Conservation (phyloP, 1,139 yeast species). For the Yamadazyma diospyri region DNA sequence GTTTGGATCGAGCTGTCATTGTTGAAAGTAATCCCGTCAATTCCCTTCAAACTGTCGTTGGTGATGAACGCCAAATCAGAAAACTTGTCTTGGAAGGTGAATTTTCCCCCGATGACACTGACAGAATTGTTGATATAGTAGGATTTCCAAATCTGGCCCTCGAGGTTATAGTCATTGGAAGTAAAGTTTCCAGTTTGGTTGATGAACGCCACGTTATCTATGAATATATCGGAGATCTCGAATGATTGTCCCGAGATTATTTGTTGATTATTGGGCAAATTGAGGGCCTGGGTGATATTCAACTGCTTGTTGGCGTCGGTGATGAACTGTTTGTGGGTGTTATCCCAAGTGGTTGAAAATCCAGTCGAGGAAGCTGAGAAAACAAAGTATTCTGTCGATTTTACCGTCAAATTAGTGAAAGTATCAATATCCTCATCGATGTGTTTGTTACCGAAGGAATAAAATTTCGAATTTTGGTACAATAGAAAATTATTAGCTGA, state of each 20-base stretch:
- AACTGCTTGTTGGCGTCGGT: slow-evolving; percentile 31
- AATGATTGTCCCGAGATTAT: slow-evolving; percentile 39
- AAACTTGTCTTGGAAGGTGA: slow-evolving; percentile 18
- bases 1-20: slow-evolving; percentile 34
- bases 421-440: slow-evolving; percentile 22
- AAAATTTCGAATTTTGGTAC: slow-evolving; percentile 25
- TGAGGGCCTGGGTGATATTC: slow-evolving; percentile 34
- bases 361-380: slow-evolving; percentile 28
- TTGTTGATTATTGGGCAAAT: slow-evolving; percentile 24
- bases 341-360: slow-evolving; percentile 39
- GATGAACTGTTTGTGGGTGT: slow-evolving; percentile 31
- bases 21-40: slow-evolving; percentile 36
- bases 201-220: slow-evolving; percentile 30
- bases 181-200: slow-evolving; percentile 22
- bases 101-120: slow-evolving; percentile 53
- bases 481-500: slow-evolving; percentile 34
- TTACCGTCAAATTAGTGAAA: slow-evolving; percentile 34
- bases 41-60: slow-evolving; percentile 23
- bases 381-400: slow-evolving; percentile 34
- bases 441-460: slow-evolving; percentile 38
- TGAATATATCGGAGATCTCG: slow-evolving; percentile 33
- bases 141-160: slow-evolving; percentile 40
- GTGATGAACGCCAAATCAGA: slow-evolving; percentile 40
- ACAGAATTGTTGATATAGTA: slow-evolving; percentile 46
- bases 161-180: slow-evolving; percentile 8